Evolutionary conservation across 2,329 filamentous ascomycete species (phyloP), one percentile per base, ranked within the genome.

Genomic region (Neofusicoccum sp.): DNA sequence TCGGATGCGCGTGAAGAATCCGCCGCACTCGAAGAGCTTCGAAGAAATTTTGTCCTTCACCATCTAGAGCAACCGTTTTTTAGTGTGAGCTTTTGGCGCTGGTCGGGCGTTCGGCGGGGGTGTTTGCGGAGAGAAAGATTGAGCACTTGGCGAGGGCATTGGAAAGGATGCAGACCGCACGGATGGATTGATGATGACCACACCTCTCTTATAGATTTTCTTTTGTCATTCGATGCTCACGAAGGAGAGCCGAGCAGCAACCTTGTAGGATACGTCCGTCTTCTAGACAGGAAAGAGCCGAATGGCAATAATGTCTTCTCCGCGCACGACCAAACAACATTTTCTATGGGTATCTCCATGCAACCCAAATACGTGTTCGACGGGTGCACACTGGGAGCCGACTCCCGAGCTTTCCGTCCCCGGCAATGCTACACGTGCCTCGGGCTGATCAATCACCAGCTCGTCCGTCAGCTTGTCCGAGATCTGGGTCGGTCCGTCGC

Each of bases 1-100:
- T 97, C 82, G 89, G 89, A 14, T 56, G 12, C 29, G 50, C 61
- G 12, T 62, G 29, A 62, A 12, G 12, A 11, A 34, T n/a, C 11
- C 33, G 11, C n/a, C 56, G 6, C 33, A 8, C 11, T 56, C n/a
- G 22, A 60, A 39, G 34, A 7, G 36, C 36, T 31, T 28, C 33
- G 14, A 43, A 43, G 11, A 43, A 12, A 43, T 31, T 33, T 31
- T 31, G 12, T 34, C 16, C 12, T 36, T 39, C 11, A n/a, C 45
- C 29, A 58, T 58, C 41, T 58, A 58, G 39, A 58, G 54, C 54
- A 6, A 39, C 22, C 22, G 22, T 34, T 3, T 45, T 45, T 11
- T 36, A 58, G 9, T 44, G 14, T 33, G 28, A 58, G 39, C 45
- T 29, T 45, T 44, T 44, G 31, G 31, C 39, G 45, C 54, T 36